phyloP scores from a whole-genome alignment of 768 basidiomycete species.

The Tylopilus subfusipes region DNA sequence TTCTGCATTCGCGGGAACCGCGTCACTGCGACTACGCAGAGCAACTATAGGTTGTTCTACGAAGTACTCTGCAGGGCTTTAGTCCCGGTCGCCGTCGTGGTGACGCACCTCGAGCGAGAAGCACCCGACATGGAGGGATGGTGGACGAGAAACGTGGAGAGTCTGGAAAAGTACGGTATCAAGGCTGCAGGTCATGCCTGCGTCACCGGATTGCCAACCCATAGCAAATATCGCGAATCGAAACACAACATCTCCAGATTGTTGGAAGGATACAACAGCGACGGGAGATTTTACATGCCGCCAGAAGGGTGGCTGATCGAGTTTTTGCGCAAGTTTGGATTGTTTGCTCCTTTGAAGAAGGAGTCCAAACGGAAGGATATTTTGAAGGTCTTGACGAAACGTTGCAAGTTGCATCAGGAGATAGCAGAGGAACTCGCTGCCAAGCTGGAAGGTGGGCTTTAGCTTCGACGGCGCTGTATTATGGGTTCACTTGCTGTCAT shows the following conservation, averaged over 20 bases:
- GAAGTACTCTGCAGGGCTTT: conserved; percentile 38
- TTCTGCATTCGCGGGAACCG: conserved; percentile 42
- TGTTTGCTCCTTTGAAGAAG: conserved; percentile 23
- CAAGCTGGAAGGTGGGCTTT: conserved; percentile 9
- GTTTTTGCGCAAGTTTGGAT: conserved; percentile 24
- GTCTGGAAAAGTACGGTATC: conserved; percentile 27
- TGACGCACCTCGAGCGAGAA: conserved; percentile 42
- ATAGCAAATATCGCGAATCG: conserved; percentile 28
- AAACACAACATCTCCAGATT: conserved; percentile 13
- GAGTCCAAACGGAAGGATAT: conserved; percentile 23
- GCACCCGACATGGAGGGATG: conserved; percentile 32
- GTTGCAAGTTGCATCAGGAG: conserved; percentile 23
- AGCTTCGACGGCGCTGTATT: background rate
- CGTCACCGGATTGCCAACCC: conserved; percentile 32
- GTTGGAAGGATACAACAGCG: conserved; percentile 10
- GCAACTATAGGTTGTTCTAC: conserved; percentile 42
- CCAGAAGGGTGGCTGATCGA: conserved; percentile 23
- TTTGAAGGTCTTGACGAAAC: conserved; percentile 26
- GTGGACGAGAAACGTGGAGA: conserved; percentile 30
- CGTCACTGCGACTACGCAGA: conserved; percentile 34
- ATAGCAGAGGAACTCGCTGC: conserved; percentile 21
- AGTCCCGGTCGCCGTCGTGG: conserved; percentile 31
- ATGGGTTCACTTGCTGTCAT: background rate
- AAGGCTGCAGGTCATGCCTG: conserved; percentile 32
- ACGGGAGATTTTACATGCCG: conserved; percentile 26